Conservation (phyloP, 306 rosid species). For the Luffa acutangula region DNA sequence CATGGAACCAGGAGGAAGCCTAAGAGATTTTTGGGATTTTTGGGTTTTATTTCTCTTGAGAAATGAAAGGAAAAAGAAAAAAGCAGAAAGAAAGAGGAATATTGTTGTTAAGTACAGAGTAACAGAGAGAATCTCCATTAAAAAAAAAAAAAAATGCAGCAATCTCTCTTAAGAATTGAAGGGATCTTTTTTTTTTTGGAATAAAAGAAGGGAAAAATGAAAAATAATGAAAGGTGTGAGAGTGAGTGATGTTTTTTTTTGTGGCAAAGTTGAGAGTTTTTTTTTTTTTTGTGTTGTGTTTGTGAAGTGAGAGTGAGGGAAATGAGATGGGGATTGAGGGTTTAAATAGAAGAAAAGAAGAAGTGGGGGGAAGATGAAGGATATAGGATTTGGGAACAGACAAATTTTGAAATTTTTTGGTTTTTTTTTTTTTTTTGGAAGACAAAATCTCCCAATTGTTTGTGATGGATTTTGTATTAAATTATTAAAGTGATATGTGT, state of each 20-base stretch:
- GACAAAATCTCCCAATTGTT: constrained; percentile 1
- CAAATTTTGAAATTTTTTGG: not conserved
- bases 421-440: not conserved
- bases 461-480: not conserved
- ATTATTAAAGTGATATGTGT: not conserved
- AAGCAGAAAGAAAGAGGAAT: constrained; percentile 31
- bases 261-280: not conserved
- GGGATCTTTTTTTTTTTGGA: not conserved
- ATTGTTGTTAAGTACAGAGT: constrained; percentile 7
- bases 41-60: constrained; percentile 16
- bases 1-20: constrained; percentile 87
- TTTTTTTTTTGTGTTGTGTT: not conserved
- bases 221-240: not conserved
- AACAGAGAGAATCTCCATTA: constrained; percentile 43
- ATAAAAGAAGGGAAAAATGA: too few species aligned
- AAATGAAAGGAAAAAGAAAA: constrained; percentile 14
- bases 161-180: not conserved
- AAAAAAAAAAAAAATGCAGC: constrained; percentile 9
- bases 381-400: too few species aligned
- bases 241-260: not conserved
- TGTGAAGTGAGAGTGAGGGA: constrained; percentile 9
- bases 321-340: constrained; percentile 10
- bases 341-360: constrained; percentile 17
- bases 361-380: not conserved
- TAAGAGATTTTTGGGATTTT: not conserved